Evolutionary conservation across 2,329 filamentous ascomycete genomes (phyloP).

Genomic region (Cercospora janseana): DNA sequence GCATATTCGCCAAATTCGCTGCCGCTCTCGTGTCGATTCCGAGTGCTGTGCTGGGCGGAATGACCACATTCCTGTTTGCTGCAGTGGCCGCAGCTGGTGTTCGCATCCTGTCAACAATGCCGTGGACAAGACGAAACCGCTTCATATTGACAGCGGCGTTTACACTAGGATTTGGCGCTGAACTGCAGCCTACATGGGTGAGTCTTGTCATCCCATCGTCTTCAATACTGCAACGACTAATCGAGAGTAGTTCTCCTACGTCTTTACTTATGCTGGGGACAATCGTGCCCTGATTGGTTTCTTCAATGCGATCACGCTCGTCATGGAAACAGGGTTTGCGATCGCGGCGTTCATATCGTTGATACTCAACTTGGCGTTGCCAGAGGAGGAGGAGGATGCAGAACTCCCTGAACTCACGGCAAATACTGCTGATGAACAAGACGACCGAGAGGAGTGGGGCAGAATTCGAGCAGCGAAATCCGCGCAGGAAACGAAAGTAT

Average conservation of each 20-base stretch:
- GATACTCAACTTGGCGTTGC: conserved; percentile 69
- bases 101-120: conserved; percentile 68
- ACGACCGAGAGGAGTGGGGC: conserved; percentile 45
- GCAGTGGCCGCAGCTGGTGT: conserved; percentile 76
- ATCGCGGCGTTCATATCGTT: conserved; percentile 72
- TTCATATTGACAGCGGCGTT: conserved; percentile 78
- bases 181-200: conserved; percentile 44
- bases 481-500: background rate
- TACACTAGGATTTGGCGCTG: conserved; percentile 64
- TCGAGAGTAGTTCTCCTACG: conserved; percentile 46
- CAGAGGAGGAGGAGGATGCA: conserved; percentile 72
- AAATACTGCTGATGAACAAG: conserved; percentile 40
- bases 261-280: conserved; percentile 69
- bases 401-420: conserved; percentile 46
- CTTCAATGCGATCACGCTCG: conserved; percentile 60
- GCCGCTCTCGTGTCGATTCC: conserved; percentile 77
- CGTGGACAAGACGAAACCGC: conserved; percentile 74
- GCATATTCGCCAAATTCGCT: conserved; percentile 79
- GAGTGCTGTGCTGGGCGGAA: conserved; percentile 47
- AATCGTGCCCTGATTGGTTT: conserved; percentile 70
- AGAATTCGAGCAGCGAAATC: conserved; percentile 27
- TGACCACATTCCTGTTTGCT: conserved; percentile 74
- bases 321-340: conserved; percentile 62
- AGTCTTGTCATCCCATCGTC: no score
- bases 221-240: no score